Evolutionary conservation across 2,329 filamentous ascomycete species (phyloP), one percentile per base, ranked within the genome.

Genomic region (Talaromyces verruculosus): DNA sequence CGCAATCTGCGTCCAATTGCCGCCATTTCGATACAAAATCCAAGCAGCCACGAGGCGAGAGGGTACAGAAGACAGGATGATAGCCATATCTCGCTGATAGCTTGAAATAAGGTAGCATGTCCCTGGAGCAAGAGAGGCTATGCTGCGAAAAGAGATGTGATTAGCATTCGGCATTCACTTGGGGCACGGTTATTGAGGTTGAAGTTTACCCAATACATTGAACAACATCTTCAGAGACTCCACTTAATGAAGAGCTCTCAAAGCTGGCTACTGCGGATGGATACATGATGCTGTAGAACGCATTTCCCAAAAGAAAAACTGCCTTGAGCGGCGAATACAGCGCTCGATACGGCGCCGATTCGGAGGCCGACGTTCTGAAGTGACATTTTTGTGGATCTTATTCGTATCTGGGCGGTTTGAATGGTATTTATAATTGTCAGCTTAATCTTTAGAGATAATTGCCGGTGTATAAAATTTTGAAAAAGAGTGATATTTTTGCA

Each of bases 91-190:
- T 17, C 57, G 55, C 57, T 68, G 66, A 25, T 68, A 69, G 11
- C 25, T 62, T 28, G 66, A 67, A 33, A 69, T 66, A 5, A 67
- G 61, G 30, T 63, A 66, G 28, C 66, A 64, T 22, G 57, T 66
- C 11, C 66, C 67, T 43, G 64, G 61, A 35, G 63, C 64, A 61
- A 28, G 55, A 59, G 55, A 59, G 11, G 45, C 17, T 15, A 49
- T 49, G 22, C 45, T 49, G n/a, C 7, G 17, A 19, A 19, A 45
- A 10, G 7, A n/a, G 5, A 45, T 45, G 41, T 3, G 10, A 45
- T 45, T 45, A 45, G n/a, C 41, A 45, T 8, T 45, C 1, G n/a
- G n/a, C 7, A 10, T 45, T 10, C n/a, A 45, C n/a, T 19, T 45
- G n/a, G 41, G 39, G 2, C 4, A 19, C 2, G n/a, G 1, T 19